A percentile compares a stretch with the other conserved stretches of the same genome.
Conservation (phyloP, 1,284 basidiomycete species). For the Rhodotorula sp. region DNA sequence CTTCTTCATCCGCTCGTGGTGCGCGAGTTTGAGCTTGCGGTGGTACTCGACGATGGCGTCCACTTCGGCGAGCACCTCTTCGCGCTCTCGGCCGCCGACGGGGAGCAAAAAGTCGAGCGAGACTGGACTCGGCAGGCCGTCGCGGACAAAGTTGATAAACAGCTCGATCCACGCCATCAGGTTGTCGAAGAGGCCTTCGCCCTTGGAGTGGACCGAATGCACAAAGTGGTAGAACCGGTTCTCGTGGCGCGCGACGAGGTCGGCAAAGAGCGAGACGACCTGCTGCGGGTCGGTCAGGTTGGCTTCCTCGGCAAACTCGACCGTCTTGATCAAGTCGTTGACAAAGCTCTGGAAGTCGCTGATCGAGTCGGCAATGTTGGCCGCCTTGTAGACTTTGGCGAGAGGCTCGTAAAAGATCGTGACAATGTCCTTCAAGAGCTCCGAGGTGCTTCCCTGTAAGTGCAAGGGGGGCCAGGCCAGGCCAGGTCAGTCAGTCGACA, state of each 20-base stretch:
- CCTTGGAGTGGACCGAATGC: constrained; percentile 97
- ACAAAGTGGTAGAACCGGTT: constrained; percentile 95
- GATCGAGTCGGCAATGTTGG: constrained; percentile 92
- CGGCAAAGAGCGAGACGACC: constrained; percentile 91
- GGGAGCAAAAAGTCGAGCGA: constrained; percentile 85
- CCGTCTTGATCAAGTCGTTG: constrained; percentile 91
- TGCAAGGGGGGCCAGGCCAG: no score
- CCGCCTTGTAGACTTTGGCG: constrained; percentile 97
- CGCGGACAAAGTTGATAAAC: constrained; percentile 87
- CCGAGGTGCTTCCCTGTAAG: constrained; percentile 81
- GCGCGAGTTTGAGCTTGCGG: constrained; percentile 83
- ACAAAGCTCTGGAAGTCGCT: constrained; percentile 91
- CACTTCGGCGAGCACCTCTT: constrained; percentile 74
- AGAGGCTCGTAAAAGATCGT: constrained; percentile 98
- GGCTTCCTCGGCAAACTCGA: constrained; percentile 83
- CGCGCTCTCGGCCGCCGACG: constrained; percentile 68
- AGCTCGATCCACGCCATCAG: constrained; percentile 97
- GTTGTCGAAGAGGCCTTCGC: constrained; percentile 86
- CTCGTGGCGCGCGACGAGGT: constrained; percentile 90
- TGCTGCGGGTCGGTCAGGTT: constrained; percentile 76
- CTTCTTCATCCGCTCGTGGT: constrained; percentile 80
- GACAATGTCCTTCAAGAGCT: constrained; percentile 95
- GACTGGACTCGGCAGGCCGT: constrained; percentile 64
- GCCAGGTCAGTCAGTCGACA: background rate
- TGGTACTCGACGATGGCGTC: constrained; percentile 85